These are phyloP conservation scores for Termitomyces sp. DNA, from an alignment of 768 basidiomycete genomes.

Conservation along the genomic window DNA sequence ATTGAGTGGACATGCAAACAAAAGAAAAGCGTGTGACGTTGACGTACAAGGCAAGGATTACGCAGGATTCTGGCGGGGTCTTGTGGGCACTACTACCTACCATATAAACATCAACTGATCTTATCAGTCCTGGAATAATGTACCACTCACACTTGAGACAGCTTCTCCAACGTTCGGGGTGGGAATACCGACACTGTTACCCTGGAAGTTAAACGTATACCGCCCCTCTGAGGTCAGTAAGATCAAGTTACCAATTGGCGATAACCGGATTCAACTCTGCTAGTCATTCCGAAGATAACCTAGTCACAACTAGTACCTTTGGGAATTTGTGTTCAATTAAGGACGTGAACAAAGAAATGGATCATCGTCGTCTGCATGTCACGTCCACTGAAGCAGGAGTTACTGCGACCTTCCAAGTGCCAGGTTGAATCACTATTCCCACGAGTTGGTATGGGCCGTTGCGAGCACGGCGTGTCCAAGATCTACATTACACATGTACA, in stretches of 20 bases:
- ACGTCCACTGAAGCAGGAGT: slow-evolving; percentile 36
- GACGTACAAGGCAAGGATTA: slow-evolving; percentile 38
- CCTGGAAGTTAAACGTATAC: slow-evolving; percentile 26
- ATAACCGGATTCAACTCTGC: too few species aligned
- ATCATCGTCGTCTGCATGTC: slow-evolving; percentile 20
- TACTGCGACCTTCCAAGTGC: slow-evolving; percentile 38
- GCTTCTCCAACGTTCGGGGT: slow-evolving; percentile 38
- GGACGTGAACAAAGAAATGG: slow-evolving; percentile 1
- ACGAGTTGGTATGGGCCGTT: too few species aligned
- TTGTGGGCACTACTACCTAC: not conserved
- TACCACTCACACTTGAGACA: slow-evolving; percentile 39
- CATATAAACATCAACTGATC: not conserved
- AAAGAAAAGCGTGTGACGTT: slow-evolving; percentile 6
- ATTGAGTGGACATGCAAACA: not conserved
- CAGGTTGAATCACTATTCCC: slow-evolving; percentile 39
- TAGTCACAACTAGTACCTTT: too few species aligned
- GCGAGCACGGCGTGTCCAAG: too few species aligned
- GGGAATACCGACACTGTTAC: slow-evolving; percentile 28
- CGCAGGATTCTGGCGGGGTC: slow-evolving; percentile 42
- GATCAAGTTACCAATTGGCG: not conserved
- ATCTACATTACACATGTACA: too few species aligned
- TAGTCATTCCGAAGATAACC: too few species aligned
- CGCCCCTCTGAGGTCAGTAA: not conserved
- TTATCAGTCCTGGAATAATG: slow-evolving; percentile 30
- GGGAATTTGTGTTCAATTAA: too few species aligned